A percentile compares a stretch with the other conserved stretches of the same genome.
Evolutionary conservation across 208 protist genomes (phyloP).

Genomic region (Trypanosoma melophagium): DNA sequence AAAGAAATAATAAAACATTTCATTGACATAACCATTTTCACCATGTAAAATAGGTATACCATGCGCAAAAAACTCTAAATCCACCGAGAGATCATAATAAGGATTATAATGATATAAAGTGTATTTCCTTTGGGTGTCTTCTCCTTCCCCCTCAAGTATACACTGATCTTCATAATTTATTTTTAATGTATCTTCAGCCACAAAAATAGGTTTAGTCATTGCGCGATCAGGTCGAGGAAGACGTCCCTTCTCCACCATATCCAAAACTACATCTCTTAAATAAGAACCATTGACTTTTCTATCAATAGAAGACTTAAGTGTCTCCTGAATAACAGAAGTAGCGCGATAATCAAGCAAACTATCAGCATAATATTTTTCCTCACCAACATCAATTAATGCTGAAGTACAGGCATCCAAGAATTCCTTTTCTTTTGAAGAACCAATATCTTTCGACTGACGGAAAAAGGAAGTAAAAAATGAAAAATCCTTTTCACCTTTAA

Average conservation of each 20-base stretch:
- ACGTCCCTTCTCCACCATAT: constrained; percentile 34
- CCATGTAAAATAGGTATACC: constrained; percentile 32
- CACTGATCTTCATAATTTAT: constrained; percentile 40
- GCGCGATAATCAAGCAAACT: constrained; percentile 38
- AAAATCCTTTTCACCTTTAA: constrained; percentile 26
- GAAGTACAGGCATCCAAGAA: constrained; percentile 52
- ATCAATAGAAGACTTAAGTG: too few relatives aligned
- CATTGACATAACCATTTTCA: constrained; percentile 38
- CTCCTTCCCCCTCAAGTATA: constrained; percentile 20
- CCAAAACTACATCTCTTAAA: constrained; percentile 31
- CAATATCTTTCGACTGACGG: constrained; percentile 32
- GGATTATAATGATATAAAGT: constrained; percentile 32
- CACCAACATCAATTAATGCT: constrained; percentile 47
- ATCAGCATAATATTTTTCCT: constrained; percentile 54
- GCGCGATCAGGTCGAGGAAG: constrained; percentile 42
- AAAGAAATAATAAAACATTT: constrained; percentile 66
- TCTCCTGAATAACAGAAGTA: too few relatives aligned
- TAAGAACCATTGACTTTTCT: constrained; percentile 17
- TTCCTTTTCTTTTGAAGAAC: too few relatives aligned
- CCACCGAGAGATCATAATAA: constrained; percentile 25
- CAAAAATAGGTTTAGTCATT: constrained; percentile 27
- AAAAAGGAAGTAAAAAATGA: constrained; percentile 63
- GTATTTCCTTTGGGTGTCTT: constrained; percentile 27
- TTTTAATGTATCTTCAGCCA: constrained; percentile 27
- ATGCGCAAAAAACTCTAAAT: constrained; percentile 33